Evolutionary conservation across 202 grass and related monocot genomes (phyloP), one percentile per base, ranked within the genome.

Genomic region (Brachypodium distachyon): DNA sequence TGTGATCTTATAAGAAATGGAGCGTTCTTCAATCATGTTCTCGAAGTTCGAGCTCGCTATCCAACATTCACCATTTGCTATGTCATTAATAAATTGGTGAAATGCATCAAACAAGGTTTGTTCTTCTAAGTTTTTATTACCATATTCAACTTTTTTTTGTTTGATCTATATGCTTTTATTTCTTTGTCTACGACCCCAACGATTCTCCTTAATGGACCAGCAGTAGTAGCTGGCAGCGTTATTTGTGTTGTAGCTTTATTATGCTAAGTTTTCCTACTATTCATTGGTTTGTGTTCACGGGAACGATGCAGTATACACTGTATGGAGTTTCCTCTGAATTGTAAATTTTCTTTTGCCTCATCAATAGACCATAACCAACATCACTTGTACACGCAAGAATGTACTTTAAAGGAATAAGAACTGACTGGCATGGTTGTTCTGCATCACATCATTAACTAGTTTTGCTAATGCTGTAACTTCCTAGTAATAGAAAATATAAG

Each of bases 21-120:
- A 55, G 74, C 19, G 3, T 66, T 98, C 48, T 82, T 82, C 43
- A 6, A 80, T 50, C 83, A 88, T 72, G 58, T 98, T 32, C 39
- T 72, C 13, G 53, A 74, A 81, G 74, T 92, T 76, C 81, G 18
- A 69, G 78, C 23, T 21, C 61, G 29, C 12, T 81, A 98, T 61
- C 83, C 91, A 77, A 71, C 66, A 25, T 95, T 81, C 76, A 98
- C 85, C 2, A 78, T 98, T 81, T 98, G 95, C 53, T 95, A 94
- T 12, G 56, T 90, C 37, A 92, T 49, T 18, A 92, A 92, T 47
- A 98, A 90, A 72, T 44, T 98, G 48, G 89, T 60, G 84, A 88
- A 49, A 57, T 83, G 90, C 74, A 90, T 98, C 10, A 92, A 85
- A 11, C 88, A 94, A 14, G 87, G 95, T 98, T 59, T 74, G 87